Percentiles rank a stretch among this genome's conserved stretches.
Conservation (phyloP, 805 yeast genomes). For the Spathaspora passalidarum region DNA sequence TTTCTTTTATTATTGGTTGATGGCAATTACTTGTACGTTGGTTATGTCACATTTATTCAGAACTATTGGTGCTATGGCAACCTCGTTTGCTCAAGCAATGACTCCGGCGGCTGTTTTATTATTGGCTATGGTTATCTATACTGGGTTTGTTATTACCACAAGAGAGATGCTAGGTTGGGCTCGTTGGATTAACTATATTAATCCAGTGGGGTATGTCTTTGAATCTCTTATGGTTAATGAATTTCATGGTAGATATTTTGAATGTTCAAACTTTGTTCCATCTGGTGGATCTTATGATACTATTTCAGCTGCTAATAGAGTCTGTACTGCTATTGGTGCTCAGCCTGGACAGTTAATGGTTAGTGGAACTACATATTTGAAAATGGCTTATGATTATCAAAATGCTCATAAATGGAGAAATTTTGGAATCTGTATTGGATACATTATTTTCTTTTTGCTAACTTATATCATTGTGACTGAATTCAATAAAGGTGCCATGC, state of each 20-base stretch:
- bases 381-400: slow-evolving; percentile 45
- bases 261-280: slow-evolving; percentile 58
- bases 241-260: slow-evolving; percentile 53
- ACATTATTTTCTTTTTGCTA: slow-evolving; percentile 39
- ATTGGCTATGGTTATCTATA: slow-evolving; percentile 54
- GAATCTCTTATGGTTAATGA: slow-evolving; percentile 67
- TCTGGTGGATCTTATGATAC: slow-evolving; percentile 51
- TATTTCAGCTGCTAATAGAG: slow-evolving; percentile 34
- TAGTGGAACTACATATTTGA: slow-evolving; percentile 58
- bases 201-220: slow-evolving; percentile 41
- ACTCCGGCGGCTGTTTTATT: slow-evolving; percentile 45
- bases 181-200: slow-evolving; percentile 45
- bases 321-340: slow-evolving; percentile 64
- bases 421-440: slow-evolving; percentile 63
- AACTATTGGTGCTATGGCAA: slow-evolving; percentile 41
- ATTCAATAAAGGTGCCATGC: slow-evolving; percentile 38
- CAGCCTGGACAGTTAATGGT: slow-evolving; percentile 51
- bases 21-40: slow-evolving; percentile 28
- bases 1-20: slow-evolving; percentile 37
- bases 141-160: slow-evolving; percentile 45
- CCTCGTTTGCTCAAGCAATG: slow-evolving; percentile 40
- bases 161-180: slow-evolving; percentile 63
- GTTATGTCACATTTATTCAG: slow-evolving; percentile 42
- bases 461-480: slow-evolving; percentile 34
- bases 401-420: slow-evolving; percentile 76